Evolutionary conservation across 352 stramenopile species (phyloP), one percentile per base, ranked within the genome.

Genomic region (Aphanomyces cochlioides): DNA sequence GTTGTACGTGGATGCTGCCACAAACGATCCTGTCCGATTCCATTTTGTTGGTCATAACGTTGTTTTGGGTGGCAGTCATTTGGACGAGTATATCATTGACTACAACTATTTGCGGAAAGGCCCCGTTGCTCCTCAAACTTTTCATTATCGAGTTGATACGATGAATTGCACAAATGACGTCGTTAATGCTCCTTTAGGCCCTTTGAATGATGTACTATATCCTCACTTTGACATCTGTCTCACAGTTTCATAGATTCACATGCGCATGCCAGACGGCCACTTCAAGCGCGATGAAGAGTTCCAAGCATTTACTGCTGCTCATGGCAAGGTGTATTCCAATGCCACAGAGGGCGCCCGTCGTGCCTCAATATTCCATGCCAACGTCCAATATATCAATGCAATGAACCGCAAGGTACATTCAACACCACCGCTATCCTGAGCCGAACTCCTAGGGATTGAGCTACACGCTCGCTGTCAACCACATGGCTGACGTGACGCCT

Each of bases 81-180:
- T 95, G 66, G 90, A 96, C 67, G 87, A 96, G 76, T 96, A 96
- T 75, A 93, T 82, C 64, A 66, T 96, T 59, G 87, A 96, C 72
- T 96, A 96, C 77, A 77, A 93, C 63, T 94, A 92, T 73, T 77
- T 96, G 19, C 85, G 87, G 45, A 84, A 83, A 61, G 86, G 85
- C 0, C 79, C 85, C 10, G 74, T 93, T 37, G 72, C 85, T 39
- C 74, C 80, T 63, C 73, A 88, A 45, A 84, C 93, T 17, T 94
- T 93, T 47, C 78, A 70, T 37, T 81, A 85, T 67, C 69, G 90
- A 34, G 82, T 88, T 59, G 78, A 79, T 66, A 80, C 79, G 34
- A 94, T 95, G 85, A 93, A 93, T 74, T 96, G 88, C 77, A 85
- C 83, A 0, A 79, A 85, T 2, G 77, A 84, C 54, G 72, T 84